Conservation (phyloP, 495 filamentous ascomycete species). For the Jackrogersella minutella region DNA sequence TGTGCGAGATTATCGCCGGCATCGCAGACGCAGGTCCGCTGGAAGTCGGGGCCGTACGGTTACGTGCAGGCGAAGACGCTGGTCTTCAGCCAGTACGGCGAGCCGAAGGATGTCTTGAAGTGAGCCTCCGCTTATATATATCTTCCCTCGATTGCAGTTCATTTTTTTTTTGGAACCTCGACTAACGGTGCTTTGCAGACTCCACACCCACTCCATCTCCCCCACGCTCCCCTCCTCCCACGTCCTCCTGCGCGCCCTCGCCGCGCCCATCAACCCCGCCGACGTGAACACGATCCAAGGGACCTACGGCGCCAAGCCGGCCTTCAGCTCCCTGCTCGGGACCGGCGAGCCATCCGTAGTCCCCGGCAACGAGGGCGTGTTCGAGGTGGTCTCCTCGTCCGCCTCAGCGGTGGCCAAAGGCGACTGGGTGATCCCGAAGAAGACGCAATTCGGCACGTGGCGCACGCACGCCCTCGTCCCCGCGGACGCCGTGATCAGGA, state of each 20-base stretch:
- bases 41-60: slow-evolving; percentile 74
- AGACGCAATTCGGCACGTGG: slow-evolving; percentile 87
- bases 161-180: background rate
- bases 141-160: background rate
- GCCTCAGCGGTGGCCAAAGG: slow-evolving; percentile 57
- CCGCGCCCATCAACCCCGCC: slow-evolving; percentile 92
- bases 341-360: slow-evolving; percentile 69
- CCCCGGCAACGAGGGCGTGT: slow-evolving; percentile 88
- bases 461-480: slow-evolving; percentile 80
- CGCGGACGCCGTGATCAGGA: slow-evolving; percentile 67
- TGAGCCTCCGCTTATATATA: slow-evolving; percentile 47
- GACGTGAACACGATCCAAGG: slow-evolving; percentile 96
- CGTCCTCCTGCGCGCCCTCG: slow-evolving; percentile 70
- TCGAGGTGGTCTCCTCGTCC: slow-evolving; percentile 79
- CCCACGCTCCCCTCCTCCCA: slow-evolving; percentile 78
- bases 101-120: slow-evolving; percentile 82
- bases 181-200: slow-evolving; percentile 47
- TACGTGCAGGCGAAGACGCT: slow-evolving; percentile 97
- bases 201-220: slow-evolving; percentile 85
- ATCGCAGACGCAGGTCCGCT: slow-evolving; percentile 29
- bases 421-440: slow-evolving; percentile 91
- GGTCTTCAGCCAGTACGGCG: slow-evolving; percentile 83
- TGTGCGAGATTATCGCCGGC: slow-evolving; percentile 1
- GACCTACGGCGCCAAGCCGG: slow-evolving; percentile 87
- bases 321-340: slow-evolving; percentile 74